Evolutionary conservation across 148 eudicot genomes (phyloP).

Genomic region (Camellia lanceoleosa): DNA sequence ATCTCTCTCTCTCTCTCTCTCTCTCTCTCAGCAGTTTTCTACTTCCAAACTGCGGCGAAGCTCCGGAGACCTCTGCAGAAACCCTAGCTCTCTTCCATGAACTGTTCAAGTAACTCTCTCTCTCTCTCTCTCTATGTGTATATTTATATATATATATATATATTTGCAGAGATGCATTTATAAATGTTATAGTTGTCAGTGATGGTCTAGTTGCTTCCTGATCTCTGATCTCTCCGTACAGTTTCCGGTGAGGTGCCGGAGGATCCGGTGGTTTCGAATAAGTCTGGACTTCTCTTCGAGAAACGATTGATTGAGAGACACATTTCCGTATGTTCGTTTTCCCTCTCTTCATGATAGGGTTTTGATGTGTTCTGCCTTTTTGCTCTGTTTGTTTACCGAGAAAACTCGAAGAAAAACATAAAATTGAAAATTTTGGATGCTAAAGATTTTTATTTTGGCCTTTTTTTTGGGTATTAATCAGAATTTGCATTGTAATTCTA

Average conservation of each 20-base stretch:
- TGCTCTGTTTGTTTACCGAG: not conserved
- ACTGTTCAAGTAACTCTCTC: slow-evolving; percentile 64
- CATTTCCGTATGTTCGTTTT: slow-evolving; percentile 44
- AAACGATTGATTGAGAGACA: slow-evolving; percentile 85
- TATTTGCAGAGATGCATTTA: not conserved
- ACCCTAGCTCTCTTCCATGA: slow-evolving; percentile 53
- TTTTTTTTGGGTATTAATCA: not conserved
- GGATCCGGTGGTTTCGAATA: slow-evolving; percentile 82
- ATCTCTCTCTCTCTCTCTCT: too few species aligned
- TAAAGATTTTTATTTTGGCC: too few species aligned
- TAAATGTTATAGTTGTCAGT: not conserved
- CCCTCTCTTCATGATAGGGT: slow-evolving; percentile 25
- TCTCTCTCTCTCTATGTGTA: not conserved
- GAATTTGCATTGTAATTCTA: not conserved
- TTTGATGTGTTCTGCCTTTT: not conserved
- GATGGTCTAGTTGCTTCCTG: not conserved
- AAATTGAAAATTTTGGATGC: not conserved
- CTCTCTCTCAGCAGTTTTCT: too few species aligned
- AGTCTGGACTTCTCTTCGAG: slow-evolving; percentile 82
- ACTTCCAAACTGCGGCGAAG: slow-evolving; percentile 19
- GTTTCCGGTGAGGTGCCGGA: slow-evolving; percentile 99
- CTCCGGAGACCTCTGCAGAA: slow-evolving; percentile 10
- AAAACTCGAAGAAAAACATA: not conserved
- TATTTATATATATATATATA: not conserved
- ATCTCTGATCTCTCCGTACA: slow-evolving; percentile 25